Percentiles rank a stretch among this genome's conserved stretches.
Evolutionary conservation across 148 eudicot species (phyloP).

Genomic region (Spergularia marina): DNA sequence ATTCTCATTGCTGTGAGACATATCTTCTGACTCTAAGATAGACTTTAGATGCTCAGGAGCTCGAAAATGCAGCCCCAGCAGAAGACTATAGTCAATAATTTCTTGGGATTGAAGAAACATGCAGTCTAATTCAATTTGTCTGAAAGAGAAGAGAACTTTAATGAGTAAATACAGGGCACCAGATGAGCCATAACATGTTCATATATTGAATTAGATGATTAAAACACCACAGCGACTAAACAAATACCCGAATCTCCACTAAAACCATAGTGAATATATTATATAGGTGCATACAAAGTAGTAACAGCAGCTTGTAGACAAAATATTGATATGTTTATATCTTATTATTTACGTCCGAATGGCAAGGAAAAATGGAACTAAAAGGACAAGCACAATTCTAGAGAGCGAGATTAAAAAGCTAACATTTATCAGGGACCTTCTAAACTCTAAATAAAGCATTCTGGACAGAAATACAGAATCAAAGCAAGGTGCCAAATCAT

Average conservation of each 20-base stretch:
- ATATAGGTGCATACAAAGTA: background rate
- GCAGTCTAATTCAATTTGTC: constrained; percentile 77
- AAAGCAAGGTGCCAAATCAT: too few relatives aligned
- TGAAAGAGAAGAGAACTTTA: constrained; percentile 32
- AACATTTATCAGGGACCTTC: too few relatives aligned
- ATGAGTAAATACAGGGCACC: background rate
- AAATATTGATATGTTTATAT: background rate
- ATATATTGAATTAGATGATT: background rate
- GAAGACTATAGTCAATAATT: constrained; percentile 86
- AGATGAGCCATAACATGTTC: constrained; percentile 8
- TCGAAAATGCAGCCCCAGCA: constrained; percentile 82
- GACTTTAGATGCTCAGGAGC: constrained; percentile 87
- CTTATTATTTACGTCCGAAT: too few relatives aligned
- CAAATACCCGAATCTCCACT: background rate
- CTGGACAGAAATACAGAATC: too few relatives aligned
- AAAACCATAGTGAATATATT: background rate
- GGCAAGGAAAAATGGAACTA: too few relatives aligned
- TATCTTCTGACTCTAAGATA: constrained; percentile 46
- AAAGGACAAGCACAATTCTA: too few relatives aligned
- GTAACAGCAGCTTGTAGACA: background rate
- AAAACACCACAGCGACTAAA: background rate
- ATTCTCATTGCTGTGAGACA: constrained; percentile 34
- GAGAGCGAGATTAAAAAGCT: too few relatives aligned
- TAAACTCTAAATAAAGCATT: too few relatives aligned
- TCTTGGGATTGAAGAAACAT: constrained; percentile 76